Evolutionary conservation across 1,284 basidiomycete genomes (phyloP).

Genomic region (Tilletia horrida): DNA sequence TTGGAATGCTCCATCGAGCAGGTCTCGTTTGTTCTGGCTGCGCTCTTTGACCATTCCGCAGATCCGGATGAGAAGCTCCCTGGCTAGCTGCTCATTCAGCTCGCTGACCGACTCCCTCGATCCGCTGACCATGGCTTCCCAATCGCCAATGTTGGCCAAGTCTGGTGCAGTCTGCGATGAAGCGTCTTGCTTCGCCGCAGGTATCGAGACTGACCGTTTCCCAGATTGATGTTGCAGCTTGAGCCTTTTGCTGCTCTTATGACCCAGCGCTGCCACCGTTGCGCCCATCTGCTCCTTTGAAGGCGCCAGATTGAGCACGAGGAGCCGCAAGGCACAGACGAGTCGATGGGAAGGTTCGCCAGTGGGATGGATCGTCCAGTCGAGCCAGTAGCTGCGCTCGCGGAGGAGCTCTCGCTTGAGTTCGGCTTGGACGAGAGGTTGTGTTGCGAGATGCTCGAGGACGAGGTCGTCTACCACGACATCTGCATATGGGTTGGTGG

Average conservation of each 20-base stretch:
- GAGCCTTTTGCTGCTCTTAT: conserved; percentile 7
- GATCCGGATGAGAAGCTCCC: not conserved
- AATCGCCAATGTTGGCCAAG: not conserved
- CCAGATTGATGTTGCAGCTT: not conserved
- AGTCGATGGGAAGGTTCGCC: conserved; percentile 13
- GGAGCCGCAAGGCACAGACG: conserved; percentile 4
- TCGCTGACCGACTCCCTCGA: conserved; percentile 2
- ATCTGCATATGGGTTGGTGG: conserved; percentile 1
- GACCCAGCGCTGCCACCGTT: not conserved
- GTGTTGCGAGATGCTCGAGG: not conserved
- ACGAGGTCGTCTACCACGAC: conserved; percentile 15
- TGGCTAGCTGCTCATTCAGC: not conserved
- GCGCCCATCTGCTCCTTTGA: not conserved
- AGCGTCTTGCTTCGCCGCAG: no score
- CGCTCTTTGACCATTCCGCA: not conserved
- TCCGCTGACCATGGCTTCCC: conserved; percentile 16
- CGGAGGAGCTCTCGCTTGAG: conserved; percentile 11
- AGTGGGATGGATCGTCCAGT: conserved; percentile 16
- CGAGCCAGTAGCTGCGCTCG: conserved; percentile 10
- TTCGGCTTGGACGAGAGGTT: conserved; percentile 15
- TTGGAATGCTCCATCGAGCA: not conserved
- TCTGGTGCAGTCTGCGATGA: not conserved
- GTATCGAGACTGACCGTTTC: no score
- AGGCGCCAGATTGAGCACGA: not conserved
- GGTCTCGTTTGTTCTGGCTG: not conserved